A percentile compares a stretch with the other conserved stretches of the same genome.
phyloP scores from a whole-genome alignment of 2,329 filamentous ascomycete species.

The Claviceps sp. region DNA sequence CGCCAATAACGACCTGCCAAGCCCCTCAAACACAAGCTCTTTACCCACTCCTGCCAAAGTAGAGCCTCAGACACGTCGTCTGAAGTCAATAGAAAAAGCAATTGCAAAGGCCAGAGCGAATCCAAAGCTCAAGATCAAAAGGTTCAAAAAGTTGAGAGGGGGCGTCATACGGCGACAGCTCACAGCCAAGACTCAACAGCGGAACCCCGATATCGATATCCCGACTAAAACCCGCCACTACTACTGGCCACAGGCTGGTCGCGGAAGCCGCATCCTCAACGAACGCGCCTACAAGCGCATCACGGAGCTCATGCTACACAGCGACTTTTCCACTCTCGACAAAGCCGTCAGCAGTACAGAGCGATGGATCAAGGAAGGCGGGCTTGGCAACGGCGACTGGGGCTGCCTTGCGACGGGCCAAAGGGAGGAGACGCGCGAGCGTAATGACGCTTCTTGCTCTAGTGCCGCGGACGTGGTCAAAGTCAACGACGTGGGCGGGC shows the following conservation, averaged over 20 bases:
- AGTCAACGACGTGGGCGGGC: conserved; percentile 34
- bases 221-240: conserved; percentile 48
- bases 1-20: conserved; percentile 8
- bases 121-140: conserved; percentile 16
- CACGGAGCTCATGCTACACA: conserved; percentile 54
- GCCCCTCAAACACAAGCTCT: conserved; percentile 20
- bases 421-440: conserved; percentile 10
- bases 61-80: conserved; percentile 2
- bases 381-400: conserved; percentile 36
- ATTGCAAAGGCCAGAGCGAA: conserved; percentile 18
- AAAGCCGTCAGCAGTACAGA: conserved; percentile 51
- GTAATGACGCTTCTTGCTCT: not conserved
- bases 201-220: conserved; percentile 34
- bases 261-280: conserved; percentile 50
- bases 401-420: conserved; percentile 36
- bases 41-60: conserved; percentile 19
- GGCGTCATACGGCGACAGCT: conserved; percentile 51
- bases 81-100: not conserved
- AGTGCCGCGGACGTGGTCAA: conserved; percentile 13
- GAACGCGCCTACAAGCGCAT: conserved; percentile 54
- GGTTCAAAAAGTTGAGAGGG: conserved; percentile 39
- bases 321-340: conserved; percentile 57
- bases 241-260: conserved; percentile 47
- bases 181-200: conserved; percentile 45
- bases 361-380: conserved; percentile 58